phyloP scores from a whole-genome alignment of 805 yeast species.

The Hanseniaspora meyeri region DNA sequence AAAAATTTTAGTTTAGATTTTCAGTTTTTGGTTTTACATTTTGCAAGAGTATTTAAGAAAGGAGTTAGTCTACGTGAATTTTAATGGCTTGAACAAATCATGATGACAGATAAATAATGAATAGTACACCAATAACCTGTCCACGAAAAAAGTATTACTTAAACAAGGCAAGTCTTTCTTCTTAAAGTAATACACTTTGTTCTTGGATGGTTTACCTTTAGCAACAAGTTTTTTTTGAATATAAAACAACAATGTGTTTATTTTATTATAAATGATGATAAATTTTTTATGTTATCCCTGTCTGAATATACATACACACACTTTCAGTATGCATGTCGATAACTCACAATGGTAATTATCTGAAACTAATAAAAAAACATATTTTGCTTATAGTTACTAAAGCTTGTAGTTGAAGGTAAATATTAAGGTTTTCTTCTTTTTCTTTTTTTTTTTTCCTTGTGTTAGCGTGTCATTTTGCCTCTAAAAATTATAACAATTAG shows the following conservation, averaged over 20 bases:
- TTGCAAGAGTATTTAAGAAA: background rate
- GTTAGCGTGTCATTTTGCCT: no score
- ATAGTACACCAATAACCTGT: background rate
- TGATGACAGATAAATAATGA: no score
- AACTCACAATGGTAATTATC: constrained; percentile 13
- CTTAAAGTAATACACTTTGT: background rate
- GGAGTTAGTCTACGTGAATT: no score
- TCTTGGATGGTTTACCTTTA: background rate
- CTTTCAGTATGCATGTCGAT: constrained; percentile 14
- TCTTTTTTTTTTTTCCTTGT: background rate
- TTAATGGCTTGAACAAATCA: no score
- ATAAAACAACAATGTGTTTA: background rate
- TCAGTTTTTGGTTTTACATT: background rate
- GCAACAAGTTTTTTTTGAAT: background rate
- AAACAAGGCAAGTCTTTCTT: background rate
- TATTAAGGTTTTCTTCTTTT: background rate
- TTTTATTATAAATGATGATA: constrained; percentile 11
- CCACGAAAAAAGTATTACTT: background rate
- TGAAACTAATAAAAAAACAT: background rate
- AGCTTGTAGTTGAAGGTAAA: background rate
- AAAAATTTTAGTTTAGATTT: no score
- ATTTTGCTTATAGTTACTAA: background rate
- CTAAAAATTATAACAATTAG: no score
- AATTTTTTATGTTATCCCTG: constrained; percentile 14
- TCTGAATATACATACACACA: constrained; percentile 14